Evolutionary conservation across 2,329 filamentous ascomycete species (phyloP), one percentile per base, ranked within the genome.

Genomic region (Exophiala bonariae): DNA sequence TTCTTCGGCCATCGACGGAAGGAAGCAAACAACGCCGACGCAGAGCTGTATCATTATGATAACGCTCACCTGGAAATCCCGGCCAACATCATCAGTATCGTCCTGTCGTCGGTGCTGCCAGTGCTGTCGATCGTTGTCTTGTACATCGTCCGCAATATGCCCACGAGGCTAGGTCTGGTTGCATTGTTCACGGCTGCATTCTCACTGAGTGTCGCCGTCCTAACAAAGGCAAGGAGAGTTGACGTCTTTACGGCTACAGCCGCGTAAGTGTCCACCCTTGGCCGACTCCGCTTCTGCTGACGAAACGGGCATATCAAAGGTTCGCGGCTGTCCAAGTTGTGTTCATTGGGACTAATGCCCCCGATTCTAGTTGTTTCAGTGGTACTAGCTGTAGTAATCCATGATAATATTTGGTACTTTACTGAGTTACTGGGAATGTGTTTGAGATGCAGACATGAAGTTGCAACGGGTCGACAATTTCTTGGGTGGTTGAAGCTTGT

Each of bases 291-390:
- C 4, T 35, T 36, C 7, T 42, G 10, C 16, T 20, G 14, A 18
- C n/a, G 11, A 26, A 26, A 19, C 31, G 35, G 39, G 23, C 20
- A 8, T 30, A 14, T 22, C 13, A 4, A 17, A 52, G 49, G 6
- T 52, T 49, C 41, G 45, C 49, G 8, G 45, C 45, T 13, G 49
- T 52, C 19, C 17, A 45, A 18, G 49, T 52, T 4, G 45, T 52
- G 2, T 52, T 52, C 34, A 39, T 52, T 40, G 32, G 32, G 8
- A 34, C 32, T 5, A 34, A 34, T 34, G 32, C n/a, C n/a, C n/a
- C n/a, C n/a, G n/a, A n/a, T n/a, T n/a, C n/a, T n/a, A n/a, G n/a
- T n/a, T n/a, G n/a, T n/a, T n/a, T n/a, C n/a, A n/a, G n/a, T n/a
- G n/a, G n/a, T n/a, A n/a, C n/a, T n/a, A n/a, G n/a, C n/a, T n/a